These are phyloP conservation scores for Coemansia sp. DNA, from an alignment of 192 early-diverging fungal genomes.

Conservation along the genomic window DNA sequence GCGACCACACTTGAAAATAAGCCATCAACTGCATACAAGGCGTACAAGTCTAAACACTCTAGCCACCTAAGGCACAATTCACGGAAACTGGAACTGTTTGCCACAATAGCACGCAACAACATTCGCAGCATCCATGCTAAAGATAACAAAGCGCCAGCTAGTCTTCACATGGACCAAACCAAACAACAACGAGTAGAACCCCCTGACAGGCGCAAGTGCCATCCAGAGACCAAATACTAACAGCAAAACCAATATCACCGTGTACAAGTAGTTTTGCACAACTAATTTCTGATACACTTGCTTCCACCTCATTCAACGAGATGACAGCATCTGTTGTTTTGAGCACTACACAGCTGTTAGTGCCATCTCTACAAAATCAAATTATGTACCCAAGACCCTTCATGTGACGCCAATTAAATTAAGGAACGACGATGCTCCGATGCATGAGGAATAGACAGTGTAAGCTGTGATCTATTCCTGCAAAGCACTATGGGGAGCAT, in stretches of 20 bases:
- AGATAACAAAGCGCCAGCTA: constrained; percentile 36
- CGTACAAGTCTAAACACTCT: constrained; percentile 12
- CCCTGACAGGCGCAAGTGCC: constrained; percentile 30
- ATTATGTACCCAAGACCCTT: constrained; percentile 85
- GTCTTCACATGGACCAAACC: constrained; percentile 18
- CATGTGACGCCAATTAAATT: no score
- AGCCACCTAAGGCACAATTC: constrained; percentile 30
- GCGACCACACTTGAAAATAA: not conserved
- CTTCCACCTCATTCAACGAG: constrained; percentile 95
- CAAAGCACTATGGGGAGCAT: no score
- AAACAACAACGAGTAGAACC: constrained; percentile 37
- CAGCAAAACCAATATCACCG: constrained; percentile 17
- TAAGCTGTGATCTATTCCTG: no score
- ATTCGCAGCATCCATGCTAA: constrained; percentile 44
- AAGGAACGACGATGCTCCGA: no score
- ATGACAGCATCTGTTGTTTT: constrained; percentile 94
- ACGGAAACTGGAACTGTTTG: constrained; percentile 41
- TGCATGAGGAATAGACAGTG: no score
- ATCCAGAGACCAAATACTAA: constrained; percentile 44
- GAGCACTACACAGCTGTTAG: constrained; percentile 95
- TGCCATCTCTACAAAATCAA: constrained; percentile 98
- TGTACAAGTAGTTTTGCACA: constrained; percentile 74
- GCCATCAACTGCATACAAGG: constrained; percentile 2
- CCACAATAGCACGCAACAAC: constrained; percentile 32
- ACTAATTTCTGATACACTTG: constrained; percentile 82